Evolutionary conservation across 2,329 filamentous ascomycete genomes (phyloP), one percentile per base, ranked within the genome.

Genomic region (Pseudocercospora crystallina): DNA sequence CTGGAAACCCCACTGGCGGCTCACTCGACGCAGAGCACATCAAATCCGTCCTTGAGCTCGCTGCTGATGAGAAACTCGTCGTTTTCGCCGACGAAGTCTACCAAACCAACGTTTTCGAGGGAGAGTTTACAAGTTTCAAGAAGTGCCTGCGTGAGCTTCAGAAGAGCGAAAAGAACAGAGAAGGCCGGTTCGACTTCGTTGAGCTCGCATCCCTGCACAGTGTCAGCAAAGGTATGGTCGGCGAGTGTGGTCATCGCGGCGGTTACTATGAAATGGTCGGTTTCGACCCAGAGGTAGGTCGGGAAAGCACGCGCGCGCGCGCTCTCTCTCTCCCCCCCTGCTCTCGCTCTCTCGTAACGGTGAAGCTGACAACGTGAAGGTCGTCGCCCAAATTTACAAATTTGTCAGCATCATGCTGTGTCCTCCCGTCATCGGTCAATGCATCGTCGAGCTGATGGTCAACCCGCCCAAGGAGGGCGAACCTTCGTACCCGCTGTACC

Each of bases 381-480:
- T 99, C 59, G 86, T 89, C 67, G 89, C 86, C 59, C 86, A 97
- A 77, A 91, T 99, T 72, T 97, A 97, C 84, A 99, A 99, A 78
- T 96, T 96, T 71, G 87, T 97, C 67, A 94, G 87, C 70, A 97
- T 99, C 76, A 92, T 89, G 76, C 85, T 99, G 61, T 99, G 94
- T 75, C 87, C 94, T 43, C 92, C 94, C 20, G 94, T 99, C 63
- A 82, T 96, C 61, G 92, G 91, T 54, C 94, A 99, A 79, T 97
- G 94, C 75, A 80, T 97, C 41, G 89, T 99, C 55, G 94, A 97
- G 77, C 77, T 96, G 70, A 96, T 97, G 92, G 90, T 96, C 66
- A 96, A 97, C 79, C 94, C 94, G 47, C 94, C 94, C 34, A 80
- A 81, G 66, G 73, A 84, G 62, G 92, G 94, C 52, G 86, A 95